Percentiles rank a stretch among this genome's conserved stretches.
Evolutionary conservation across 108 stramenopile genomes (phyloP).

Genomic region (Skeletonema grethae): DNA sequence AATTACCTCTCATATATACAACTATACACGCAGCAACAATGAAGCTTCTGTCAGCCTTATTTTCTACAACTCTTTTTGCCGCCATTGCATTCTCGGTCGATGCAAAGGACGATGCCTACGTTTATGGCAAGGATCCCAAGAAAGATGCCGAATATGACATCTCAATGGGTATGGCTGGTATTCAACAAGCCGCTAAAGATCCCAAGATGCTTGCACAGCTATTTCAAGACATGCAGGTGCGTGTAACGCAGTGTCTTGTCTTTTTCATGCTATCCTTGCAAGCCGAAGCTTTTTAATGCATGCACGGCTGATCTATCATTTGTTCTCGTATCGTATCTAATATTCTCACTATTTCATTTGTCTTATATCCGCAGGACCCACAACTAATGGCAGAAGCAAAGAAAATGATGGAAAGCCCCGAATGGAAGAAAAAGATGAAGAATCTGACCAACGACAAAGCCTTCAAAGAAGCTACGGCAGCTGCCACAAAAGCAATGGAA

Average conservation of each 20-base stretch:
- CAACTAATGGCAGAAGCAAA: slow-evolving; percentile 89
- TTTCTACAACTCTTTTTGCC: slow-evolving; percentile 52
- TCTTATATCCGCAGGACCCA: slow-evolving; percentile 63
- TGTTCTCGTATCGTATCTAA: background rate
- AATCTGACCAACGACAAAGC: slow-evolving; percentile 64
- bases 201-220: slow-evolving; percentile 87
- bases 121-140: slow-evolving; percentile 65
- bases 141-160: slow-evolving; percentile 68
- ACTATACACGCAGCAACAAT: slow-evolving; percentile 22
- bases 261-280: slow-evolving; percentile 1
- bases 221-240: slow-evolving; percentile 88
- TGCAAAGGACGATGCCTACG: slow-evolving; percentile 23
- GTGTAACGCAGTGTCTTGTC: slow-evolving; percentile 13
- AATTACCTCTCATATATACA: slow-evolving; percentile 6
- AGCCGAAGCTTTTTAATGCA: background rate
- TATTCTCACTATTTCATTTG: slow-evolving; percentile 2
- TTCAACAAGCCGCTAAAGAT: slow-evolving; percentile 82
- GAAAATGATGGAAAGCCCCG: slow-evolving; percentile 88
- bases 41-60: slow-evolving; percentile 47
- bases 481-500: slow-evolving; percentile 64
- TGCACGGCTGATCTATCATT: slow-evolving; percentile 6
- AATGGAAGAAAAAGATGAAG: slow-evolving; percentile 91
- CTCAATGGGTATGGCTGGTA: slow-evolving; percentile 80
- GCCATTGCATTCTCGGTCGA: slow-evolving; percentile 34
- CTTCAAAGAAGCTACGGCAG: slow-evolving; percentile 68